Evolutionary conservation across 208 protist genomes (phyloP).

Genomic region (Leishmania martiniquensis): DNA sequence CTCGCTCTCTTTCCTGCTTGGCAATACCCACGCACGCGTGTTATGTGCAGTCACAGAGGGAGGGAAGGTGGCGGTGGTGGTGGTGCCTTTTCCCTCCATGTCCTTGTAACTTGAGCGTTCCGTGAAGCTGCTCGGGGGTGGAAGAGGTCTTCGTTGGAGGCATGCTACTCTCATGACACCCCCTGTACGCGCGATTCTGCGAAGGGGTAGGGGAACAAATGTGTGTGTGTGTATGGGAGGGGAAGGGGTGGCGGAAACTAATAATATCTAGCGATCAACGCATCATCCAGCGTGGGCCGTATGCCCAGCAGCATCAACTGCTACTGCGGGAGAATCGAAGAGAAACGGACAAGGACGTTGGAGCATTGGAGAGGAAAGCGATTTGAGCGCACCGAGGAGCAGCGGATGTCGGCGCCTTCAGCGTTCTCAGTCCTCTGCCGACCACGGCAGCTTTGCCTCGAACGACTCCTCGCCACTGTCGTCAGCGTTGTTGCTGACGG

Average conservation of each 20-base stretch:
- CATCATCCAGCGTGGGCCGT: background rate
- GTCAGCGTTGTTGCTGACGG: conserved; percentile 9
- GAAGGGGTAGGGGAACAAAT: too few species aligned
- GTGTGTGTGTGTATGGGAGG: too few species aligned
- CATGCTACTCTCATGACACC: background rate
- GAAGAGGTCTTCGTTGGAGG: too few species aligned
- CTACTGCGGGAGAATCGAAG: background rate
- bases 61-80: too few species aligned
- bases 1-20: background rate
- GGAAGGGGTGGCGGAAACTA: background rate
- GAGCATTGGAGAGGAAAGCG: background rate
- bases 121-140: background rate
- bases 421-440: conserved; percentile 21
- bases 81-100: too few species aligned
- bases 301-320: background rate
- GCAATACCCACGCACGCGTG: background rate
- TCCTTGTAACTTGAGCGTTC: background rate
- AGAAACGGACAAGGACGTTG: background rate
- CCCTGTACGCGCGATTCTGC: background rate
- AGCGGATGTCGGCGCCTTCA: background rate
- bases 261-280: background rate
- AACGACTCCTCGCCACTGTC: conserved; percentile 33
- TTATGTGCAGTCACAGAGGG: background rate
- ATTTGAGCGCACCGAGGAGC: background rate
- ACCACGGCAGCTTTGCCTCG: conserved; percentile 58